Conservation (phyloP, 305 asterid species). For the Fraxinus greggii region DNA sequence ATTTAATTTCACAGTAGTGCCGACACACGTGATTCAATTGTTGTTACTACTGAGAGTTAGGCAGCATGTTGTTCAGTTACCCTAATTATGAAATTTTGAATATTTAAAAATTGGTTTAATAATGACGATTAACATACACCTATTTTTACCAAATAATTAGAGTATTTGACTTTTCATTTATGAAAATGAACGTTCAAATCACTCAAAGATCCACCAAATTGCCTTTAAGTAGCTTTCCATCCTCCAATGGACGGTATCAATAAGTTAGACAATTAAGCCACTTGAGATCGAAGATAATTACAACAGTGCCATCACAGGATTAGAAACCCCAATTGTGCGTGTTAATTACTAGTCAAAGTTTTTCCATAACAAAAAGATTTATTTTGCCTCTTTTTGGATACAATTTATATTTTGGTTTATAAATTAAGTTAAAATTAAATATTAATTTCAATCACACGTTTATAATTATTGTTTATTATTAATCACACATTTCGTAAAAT, state of each 20-base stretch:
- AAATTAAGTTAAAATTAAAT: too few relatives aligned
- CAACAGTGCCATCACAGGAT: not conserved
- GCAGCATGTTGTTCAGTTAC: not conserved
- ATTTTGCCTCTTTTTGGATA: not conserved
- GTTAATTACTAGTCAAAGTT: not conserved
- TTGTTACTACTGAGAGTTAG: not conserved
- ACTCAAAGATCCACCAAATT: slow-evolving; percentile 59
- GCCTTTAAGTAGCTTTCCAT: slow-evolving; percentile 40
- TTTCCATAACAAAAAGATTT: not conserved
- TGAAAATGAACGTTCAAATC: slow-evolving; percentile 37
- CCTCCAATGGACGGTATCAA: not conserved
- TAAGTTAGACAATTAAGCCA: not conserved
- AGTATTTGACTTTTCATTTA: slow-evolving; percentile 22
- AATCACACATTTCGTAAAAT: not conserved
- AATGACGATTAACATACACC: not conserved
- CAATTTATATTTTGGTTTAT: not conserved
- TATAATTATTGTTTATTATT: too few relatives aligned
- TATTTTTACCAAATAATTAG: not conserved
- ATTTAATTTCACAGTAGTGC: not conserved
- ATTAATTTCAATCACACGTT: not conserved
- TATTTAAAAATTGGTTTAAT: not conserved
- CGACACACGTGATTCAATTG: not conserved
- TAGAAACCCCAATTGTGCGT: not conserved
- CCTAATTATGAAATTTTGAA: not conserved
- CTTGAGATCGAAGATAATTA: not conserved